Evolutionary conservation across 257 asterid species (phyloP).

Genomic region (Solanum bulbocastanum): DNA sequence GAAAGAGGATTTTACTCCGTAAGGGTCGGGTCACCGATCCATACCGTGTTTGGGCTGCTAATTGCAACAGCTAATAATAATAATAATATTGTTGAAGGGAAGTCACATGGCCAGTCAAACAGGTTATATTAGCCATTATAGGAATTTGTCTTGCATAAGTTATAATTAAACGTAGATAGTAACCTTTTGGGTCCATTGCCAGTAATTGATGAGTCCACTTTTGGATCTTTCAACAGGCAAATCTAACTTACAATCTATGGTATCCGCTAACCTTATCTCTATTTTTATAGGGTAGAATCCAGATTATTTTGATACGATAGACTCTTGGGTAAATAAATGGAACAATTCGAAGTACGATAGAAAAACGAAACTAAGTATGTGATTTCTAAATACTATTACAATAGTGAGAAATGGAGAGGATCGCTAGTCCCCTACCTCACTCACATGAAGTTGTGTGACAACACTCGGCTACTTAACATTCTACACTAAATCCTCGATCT

Average conservation of each 20-base stretch:
- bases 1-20: slow-evolving; percentile 25
- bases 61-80: not conserved
- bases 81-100: slow-evolving; percentile 11
- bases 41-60: not conserved
- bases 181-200: not conserved
- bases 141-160: not conserved
- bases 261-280: not conserved
- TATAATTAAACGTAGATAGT: not conserved
- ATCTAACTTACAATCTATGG: not conserved
- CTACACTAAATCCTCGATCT: not conserved
- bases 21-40: slow-evolving; percentile 15
- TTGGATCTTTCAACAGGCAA: not conserved
- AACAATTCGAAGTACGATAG: not conserved
- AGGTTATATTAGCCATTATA: not conserved
- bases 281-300: not conserved
- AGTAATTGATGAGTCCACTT: not conserved
- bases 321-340: not conserved
- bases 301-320: not conserved
- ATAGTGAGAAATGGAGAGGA: not conserved
- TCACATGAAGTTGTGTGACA: not conserved
- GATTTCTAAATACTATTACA: not conserved
- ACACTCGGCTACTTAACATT: not conserved
- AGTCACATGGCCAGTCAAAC: slow-evolving; percentile 48
- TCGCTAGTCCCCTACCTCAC: not conserved
- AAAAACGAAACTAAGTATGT: too few relatives aligned